phyloP scores from a whole-genome alignment of 1,284 basidiomycete species.

The Austropuccinia psidii region DNA sequence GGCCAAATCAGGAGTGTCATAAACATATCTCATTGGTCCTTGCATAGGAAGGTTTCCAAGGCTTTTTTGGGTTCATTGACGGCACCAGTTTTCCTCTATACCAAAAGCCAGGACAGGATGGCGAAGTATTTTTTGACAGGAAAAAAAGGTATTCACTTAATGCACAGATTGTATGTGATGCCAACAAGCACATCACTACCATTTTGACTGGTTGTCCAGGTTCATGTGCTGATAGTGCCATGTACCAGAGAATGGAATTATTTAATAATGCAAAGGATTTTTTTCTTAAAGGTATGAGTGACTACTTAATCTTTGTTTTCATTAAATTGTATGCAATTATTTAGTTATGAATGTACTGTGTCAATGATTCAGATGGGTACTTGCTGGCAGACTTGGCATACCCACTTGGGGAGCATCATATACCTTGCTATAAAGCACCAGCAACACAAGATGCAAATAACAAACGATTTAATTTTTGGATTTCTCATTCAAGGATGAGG shows the following conservation, averaged over 20 bases:
- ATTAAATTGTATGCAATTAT: too few relatives aligned
- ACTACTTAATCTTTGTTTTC: neutral
- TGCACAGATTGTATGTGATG: constrained; percentile 11
- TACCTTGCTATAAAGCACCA: constrained; percentile 11
- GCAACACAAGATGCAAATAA: neutral
- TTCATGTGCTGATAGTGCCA: neutral
- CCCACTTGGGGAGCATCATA: neutral
- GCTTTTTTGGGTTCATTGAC: neutral
- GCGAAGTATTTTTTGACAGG: constrained; percentile 3
- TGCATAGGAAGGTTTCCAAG: neutral
- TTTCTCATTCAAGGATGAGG: neutral
- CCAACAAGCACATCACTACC: neutral
- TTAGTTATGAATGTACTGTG: too few relatives aligned
- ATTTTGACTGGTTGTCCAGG: constrained; percentile 12
- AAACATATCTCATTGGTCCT: neutral
- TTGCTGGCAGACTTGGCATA: constrained; percentile 9
- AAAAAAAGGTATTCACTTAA: constrained; percentile 19
- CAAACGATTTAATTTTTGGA: constrained; percentile 2
- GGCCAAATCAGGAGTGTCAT: neutral
- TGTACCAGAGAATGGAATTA: neutral
- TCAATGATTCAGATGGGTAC: constrained; percentile 1
- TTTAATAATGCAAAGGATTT: neutral
- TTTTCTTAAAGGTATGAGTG: neutral
- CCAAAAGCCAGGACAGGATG: neutral
- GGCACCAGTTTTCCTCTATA: neutral